Percentiles rank a stretch among this genome's conserved stretches.
phyloP scores from a whole-genome alignment of 202 grass and related monocot genomes.

The Eragrostis tef region DNA sequence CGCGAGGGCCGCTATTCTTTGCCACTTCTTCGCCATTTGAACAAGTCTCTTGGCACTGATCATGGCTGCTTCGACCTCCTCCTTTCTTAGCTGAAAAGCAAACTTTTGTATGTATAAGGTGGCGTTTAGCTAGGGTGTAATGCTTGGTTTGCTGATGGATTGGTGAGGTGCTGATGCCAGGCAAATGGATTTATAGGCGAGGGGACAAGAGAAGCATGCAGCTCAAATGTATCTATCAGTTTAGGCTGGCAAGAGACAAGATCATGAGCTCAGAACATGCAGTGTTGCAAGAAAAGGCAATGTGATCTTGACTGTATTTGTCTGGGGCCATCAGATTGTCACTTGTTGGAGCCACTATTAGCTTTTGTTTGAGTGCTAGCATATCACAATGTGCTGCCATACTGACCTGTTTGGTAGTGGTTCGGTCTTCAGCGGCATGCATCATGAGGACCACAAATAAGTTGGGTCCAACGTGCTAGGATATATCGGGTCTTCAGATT shows the following conservation, averaged over 20 bases:
- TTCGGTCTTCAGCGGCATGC: neutral
- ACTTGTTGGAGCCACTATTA: neutral
- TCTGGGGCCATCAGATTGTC: constrained; percentile 27
- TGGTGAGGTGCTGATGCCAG: neutral
- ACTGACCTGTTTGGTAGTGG: neutral
- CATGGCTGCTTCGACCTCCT: constrained; percentile 49
- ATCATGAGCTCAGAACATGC: constrained; percentile 50
- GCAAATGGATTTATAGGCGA: constrained; percentile 51
- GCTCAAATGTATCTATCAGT: constrained; percentile 32
- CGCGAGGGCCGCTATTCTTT: constrained; percentile 40
- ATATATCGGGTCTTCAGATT: neutral
- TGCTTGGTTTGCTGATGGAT: constrained; percentile 26
- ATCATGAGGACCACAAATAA: constrained; percentile 15
- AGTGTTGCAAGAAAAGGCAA: constrained; percentile 12
- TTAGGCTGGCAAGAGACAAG: constrained; percentile 47
- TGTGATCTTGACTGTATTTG: constrained; percentile 28
- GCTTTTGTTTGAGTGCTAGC: too few relatives aligned
- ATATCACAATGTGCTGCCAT: constrained; percentile 28
- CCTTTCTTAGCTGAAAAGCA: constrained; percentile 22
- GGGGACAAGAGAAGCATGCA: constrained; percentile 31
- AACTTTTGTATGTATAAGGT: neutral
- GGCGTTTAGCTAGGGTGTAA: neutral
- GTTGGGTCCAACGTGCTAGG: neutral
- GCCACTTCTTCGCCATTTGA: constrained; percentile 63
- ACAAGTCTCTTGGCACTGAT: constrained; percentile 53